phyloP scores from a whole-genome alignment of 768 basidiomycete genomes.

The Mycena haematopus region DNA sequence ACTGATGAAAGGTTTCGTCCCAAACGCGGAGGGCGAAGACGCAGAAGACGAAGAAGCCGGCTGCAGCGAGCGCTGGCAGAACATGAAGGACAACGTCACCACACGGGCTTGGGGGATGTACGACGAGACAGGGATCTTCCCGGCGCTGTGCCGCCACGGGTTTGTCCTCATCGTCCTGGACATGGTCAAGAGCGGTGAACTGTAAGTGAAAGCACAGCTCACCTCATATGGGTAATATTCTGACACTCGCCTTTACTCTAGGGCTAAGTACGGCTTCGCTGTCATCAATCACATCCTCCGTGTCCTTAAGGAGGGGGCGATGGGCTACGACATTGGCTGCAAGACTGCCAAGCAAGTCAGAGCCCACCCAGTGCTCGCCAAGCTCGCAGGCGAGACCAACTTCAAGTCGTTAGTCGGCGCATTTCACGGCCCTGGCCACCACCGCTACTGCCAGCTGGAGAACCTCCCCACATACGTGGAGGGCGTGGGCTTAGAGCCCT shows the following conservation, averaged over 20 bases:
- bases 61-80: slow-evolving; percentile 13
- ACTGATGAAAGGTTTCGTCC: neutral
- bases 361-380: neutral
- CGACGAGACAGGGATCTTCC: slow-evolving; percentile 32
- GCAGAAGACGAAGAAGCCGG: slow-evolving; percentile 4
- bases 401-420: neutral
- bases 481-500: neutral
- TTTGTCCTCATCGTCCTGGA: slow-evolving; percentile 24
- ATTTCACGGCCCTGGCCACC: neutral
- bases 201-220: neutral
- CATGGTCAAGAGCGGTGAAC: slow-evolving; percentile 21
- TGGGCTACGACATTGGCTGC: neutral
- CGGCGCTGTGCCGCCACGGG: slow-evolving; percentile 21
- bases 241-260: neutral
- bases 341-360: neutral
- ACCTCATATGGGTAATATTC: too few relatives aligned
- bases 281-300: neutral
- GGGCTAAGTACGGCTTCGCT: neutral
- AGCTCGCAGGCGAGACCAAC: neutral
- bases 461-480: neutral
- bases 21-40: neutral
- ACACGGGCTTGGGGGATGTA: slow-evolving; percentile 29
- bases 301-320: neutral
- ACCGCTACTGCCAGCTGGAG: neutral
- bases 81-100: slow-evolving; percentile 18